Conservation (phyloP, 2,329 filamentous ascomycete genomes). For the Aspergillus sp. region DNA sequence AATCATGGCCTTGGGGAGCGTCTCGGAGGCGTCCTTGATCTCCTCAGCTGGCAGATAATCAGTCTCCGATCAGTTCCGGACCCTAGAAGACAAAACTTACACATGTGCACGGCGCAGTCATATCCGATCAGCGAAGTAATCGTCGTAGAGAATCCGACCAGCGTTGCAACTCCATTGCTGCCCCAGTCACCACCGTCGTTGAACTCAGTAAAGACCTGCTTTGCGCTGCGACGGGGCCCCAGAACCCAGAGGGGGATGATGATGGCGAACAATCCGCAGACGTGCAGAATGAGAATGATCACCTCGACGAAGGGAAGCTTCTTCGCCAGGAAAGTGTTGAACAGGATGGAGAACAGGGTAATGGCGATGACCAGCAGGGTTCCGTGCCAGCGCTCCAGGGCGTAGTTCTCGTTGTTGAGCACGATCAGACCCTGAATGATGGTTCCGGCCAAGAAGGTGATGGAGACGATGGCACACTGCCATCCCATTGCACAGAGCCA, state of each 20-base stretch:
- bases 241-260: slow-evolving; percentile 45
- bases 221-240: slow-evolving; percentile 37
- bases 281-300: slow-evolving; percentile 43
- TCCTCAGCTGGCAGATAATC: slow-evolving; percentile 38
- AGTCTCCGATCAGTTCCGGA: neutral
- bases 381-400: slow-evolving; percentile 44
- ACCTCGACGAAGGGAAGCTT: slow-evolving; percentile 41
- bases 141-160: slow-evolving; percentile 42
- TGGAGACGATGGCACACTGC: slow-evolving; percentile 47
- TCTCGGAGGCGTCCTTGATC: slow-evolving; percentile 34
- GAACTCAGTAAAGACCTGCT: slow-evolving; percentile 43
- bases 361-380: slow-evolving; percentile 46
- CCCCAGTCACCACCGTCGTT: slow-evolving; percentile 44
- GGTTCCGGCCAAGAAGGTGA: slow-evolving; percentile 46
- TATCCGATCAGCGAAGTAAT: slow-evolving; percentile 44
- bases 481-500: slow-evolving; percentile 47
- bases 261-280: slow-evolving; percentile 44
- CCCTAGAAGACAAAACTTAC: slow-evolving; percentile 27
- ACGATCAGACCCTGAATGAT: slow-evolving; percentile 49
- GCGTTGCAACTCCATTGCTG: slow-evolving; percentile 35
- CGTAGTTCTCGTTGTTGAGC: slow-evolving; percentile 44
- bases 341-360: slow-evolving; percentile 39
- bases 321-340: slow-evolving; percentile 44
- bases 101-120: slow-evolving; percentile 48
- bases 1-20: slow-evolving; percentile 42